Evolutionary conservation across 2,329 filamentous ascomycete genomes (phyloP).

Genomic region (Neonectria sp.): DNA sequence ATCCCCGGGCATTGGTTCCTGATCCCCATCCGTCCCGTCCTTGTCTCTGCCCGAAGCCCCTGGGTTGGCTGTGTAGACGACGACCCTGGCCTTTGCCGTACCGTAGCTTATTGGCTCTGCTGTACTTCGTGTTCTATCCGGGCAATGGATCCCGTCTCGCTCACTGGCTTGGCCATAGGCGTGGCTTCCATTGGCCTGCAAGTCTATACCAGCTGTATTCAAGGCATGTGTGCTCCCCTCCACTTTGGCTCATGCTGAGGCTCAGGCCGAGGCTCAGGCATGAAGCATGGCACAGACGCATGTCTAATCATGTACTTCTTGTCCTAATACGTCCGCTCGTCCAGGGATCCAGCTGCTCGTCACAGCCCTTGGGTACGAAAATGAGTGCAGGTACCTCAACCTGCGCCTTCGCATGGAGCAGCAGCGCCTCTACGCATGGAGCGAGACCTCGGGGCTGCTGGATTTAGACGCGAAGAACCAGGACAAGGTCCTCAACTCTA

Average conservation of each 20-base stretch:
- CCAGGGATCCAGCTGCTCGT: conserved; percentile 63
- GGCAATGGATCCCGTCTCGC: conserved; percentile 60
- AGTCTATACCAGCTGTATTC: conserved; percentile 63
- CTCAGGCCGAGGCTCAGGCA: background rate
- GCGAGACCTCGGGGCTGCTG: conserved; percentile 63
- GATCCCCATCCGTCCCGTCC: background rate
- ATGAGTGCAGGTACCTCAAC: conserved; percentile 65
- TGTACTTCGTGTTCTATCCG: conserved; percentile 3
- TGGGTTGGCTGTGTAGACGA: conserved; percentile 11
- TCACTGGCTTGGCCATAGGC: conserved; percentile 59
- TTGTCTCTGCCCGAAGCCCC: conserved; percentile 2
- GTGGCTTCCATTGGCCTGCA: conserved; percentile 63
- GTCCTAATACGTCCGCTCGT: conserved; percentile 23
- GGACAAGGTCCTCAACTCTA: conserved; percentile 61
- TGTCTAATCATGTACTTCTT: background rate
- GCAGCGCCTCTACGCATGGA: conserved; percentile 65
- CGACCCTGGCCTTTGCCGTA: background rate
- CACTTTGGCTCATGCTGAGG: background rate
- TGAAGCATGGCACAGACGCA: background rate
- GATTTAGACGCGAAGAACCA: conserved; percentile 59
- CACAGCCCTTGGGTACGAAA: conserved; percentile 63
- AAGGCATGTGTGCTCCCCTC: conserved; percentile 50
- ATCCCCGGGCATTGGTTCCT: conserved; percentile 1
- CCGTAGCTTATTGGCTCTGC: conserved; percentile 15
- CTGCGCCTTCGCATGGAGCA: conserved; percentile 65